A percentile compares a stretch with the other conserved stretches of the same genome.
Evolutionary conservation across 148 eudicot genomes (phyloP).

Genomic region (Amaranthus palmeri): DNA sequence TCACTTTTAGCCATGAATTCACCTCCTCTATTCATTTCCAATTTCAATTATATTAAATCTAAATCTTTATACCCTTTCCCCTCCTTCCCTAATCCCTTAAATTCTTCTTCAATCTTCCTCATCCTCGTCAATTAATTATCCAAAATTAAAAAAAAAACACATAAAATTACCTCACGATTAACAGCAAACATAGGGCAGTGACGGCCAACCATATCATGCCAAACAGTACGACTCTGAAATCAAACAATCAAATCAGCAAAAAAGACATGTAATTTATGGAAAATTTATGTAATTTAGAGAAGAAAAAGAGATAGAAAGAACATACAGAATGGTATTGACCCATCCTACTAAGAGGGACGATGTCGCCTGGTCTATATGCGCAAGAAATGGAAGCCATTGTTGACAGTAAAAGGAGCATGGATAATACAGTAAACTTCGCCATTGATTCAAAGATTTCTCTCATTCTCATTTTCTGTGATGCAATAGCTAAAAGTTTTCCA

Average conservation of each 20-base stretch:
- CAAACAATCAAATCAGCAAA: background rate
- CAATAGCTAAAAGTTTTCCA: too few relatives aligned
- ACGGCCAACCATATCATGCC: constrained; percentile 91
- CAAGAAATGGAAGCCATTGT: constrained; percentile 27
- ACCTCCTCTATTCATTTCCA: background rate
- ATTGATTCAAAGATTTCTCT: too few relatives aligned
- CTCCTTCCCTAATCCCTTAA: too few relatives aligned
- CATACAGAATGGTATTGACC: constrained; percentile 90
- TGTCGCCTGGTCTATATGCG: constrained; percentile 86
- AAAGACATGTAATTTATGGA: background rate
- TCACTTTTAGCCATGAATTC: background rate
- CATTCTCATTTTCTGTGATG: too few relatives aligned
- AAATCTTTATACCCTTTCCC: too few relatives aligned
- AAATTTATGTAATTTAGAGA: background rate
- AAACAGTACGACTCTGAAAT: constrained; percentile 74
- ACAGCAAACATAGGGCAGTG: constrained; percentile 93
- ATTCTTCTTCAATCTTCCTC: background rate
- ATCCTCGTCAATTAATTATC: background rate
- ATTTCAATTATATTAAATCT: background rate
- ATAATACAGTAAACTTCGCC: too few relatives aligned
- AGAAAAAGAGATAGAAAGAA: constrained; percentile 12
- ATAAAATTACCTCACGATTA: constrained; percentile 74
- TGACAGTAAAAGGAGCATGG: too few relatives aligned
- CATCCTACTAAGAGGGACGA: constrained; percentile 84
- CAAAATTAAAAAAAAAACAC: background rate